A percentile compares a stretch with the other conserved stretches of the same genome.
Conservation (phyloP, 23 red algal genomes). For the Chondrus crispus region DNA sequence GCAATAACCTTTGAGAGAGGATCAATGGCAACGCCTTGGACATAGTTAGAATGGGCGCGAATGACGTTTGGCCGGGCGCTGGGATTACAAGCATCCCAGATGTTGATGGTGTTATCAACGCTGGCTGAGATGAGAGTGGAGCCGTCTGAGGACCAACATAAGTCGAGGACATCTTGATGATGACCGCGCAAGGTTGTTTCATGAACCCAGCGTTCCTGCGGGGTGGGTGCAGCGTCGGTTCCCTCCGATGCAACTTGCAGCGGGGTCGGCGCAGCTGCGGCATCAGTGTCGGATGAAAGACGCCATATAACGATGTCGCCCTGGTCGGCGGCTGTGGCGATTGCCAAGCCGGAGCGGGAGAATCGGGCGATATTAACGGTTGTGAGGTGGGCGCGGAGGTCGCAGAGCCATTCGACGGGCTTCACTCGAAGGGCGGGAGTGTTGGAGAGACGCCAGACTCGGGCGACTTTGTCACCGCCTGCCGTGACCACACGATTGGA, state of each 20-base stretch:
- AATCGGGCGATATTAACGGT: slow-evolving; percentile 81
- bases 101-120: slow-evolving; percentile 85
- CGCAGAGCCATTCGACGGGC: slow-evolving; percentile 63
- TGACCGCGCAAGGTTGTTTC: slow-evolving; percentile 65
- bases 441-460: slow-evolving; percentile 23
- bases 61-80: slow-evolving; percentile 25
- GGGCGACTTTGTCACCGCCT: slow-evolving; percentile 61
- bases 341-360: slow-evolving; percentile 40
- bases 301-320: slow-evolving; percentile 76
- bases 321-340: slow-evolving; percentile 78
- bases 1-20: slow-evolving; percentile 71
- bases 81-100: slow-evolving; percentile 69
- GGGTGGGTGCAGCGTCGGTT: not conserved
- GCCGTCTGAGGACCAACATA: slow-evolving; percentile 66
- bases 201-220: slow-evolving; percentile 62
- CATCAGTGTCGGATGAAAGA: not conserved
- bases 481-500: slow-evolving; percentile 67
- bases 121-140: slow-evolving; percentile 63
- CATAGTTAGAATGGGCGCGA: slow-evolving; percentile 73
- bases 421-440: not conserved
- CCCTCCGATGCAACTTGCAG: not conserved
- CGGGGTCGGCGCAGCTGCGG: not conserved
- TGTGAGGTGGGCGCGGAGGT: slow-evolving; percentile 60
- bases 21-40: slow-evolving; percentile 82
- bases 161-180: slow-evolving; percentile 74